Evolutionary conservation across 139 green algal species (phyloP), one percentile per base, ranked within the genome.

Genomic region (Chlamydomonas applanata): DNA sequence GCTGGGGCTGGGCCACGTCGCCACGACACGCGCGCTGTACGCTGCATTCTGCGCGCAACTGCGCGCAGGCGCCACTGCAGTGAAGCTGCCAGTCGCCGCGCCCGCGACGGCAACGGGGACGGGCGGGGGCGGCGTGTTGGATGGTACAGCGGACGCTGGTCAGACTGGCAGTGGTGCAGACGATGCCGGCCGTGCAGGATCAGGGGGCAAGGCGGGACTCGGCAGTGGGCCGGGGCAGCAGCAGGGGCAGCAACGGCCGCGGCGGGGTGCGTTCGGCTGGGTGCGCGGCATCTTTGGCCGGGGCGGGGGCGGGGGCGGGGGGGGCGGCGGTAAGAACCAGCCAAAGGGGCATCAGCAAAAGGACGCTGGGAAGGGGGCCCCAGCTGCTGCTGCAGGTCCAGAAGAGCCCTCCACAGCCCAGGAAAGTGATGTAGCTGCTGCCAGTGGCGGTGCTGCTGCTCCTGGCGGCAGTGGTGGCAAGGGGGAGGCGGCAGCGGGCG

Each of bases 1-100:
- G 25, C n/a, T 66, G n/a, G n/a, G 30, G 24, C 14, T 16, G 1
- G 17, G 46, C 46, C 11, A 65, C 32, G 35, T 78, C 40, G 72
- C 72, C 0, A 27, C 32, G 46, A 72, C 72, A n/a, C 72, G 64
- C 32, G 14, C 14, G 0, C 60, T 78, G 46, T 78, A 78, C 72
- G 61, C 33, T 1, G 62, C 57, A 14, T 78, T 63, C 72, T 78
- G 72, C 49, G 30, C 27, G 33, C 65, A 72, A 33, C 63, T 78
- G 72, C 24, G 1, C 53, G 53, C 53, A 25, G 72, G 45, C 22
- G 32, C 24, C 13, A 30, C 65, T 33, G 45, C 32, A 45, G 72
- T 72, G 46, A 17, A 60, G 27, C 19, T 32, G 45, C 53, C 53
- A 27, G 53, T 29, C 53, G 53, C 53, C 5, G 53, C 53, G 5